Evolutionary conservation across 306 rosid genomes (phyloP), one percentile per base, ranked within the genome.

Genomic region (Begonia loranthoides): DNA sequence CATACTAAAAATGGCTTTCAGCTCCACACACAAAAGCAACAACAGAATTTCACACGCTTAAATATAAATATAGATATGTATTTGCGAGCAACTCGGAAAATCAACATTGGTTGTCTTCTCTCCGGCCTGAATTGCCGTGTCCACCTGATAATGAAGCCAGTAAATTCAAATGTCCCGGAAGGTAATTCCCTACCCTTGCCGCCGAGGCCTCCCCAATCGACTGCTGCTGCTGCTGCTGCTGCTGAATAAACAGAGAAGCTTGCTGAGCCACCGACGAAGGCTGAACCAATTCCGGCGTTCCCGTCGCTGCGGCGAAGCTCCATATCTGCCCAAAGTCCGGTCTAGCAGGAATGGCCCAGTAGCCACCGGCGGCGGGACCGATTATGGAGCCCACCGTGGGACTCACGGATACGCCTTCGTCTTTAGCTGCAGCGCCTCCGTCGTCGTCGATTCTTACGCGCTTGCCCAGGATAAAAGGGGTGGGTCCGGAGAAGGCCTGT

Each of bases 101-200:
- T 81, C 71, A 92, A 46, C 80, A 93, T 67, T 56, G 77, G 24
- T 86, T 88, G 4, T 80, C 94, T 21, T 90, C 99, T 72, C 99
- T 78, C 72, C 94, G 69, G 28, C 90, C 84, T 12, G 95, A 89
- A 76, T 68, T 84, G 9, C 90, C 95, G 4, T 66, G 97, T 9
- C 97, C 95, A 4, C 87, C 80, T 10, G 99, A 90, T 76, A 90
- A 90, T 0, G 95, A 90, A 44, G 99, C 95, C 15, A 90, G 80
- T 66, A 90, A 90, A 80, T 90, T 90, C 48, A 90, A 87, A 76
- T 90, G 95, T 1, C 99, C 95, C 0, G 99, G 95, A 66, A 85
- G 95, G 67, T 90, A 90, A 76, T 90, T 90, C 52, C 99, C 95
- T 17, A 90, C 80, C 54, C 89, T 80, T 4, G 95, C 99, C 38